Evolutionary conservation across 768 basidiomycete genomes (phyloP), one percentile per base, ranked within the genome.

Genomic region (Collybia sordida): DNA sequence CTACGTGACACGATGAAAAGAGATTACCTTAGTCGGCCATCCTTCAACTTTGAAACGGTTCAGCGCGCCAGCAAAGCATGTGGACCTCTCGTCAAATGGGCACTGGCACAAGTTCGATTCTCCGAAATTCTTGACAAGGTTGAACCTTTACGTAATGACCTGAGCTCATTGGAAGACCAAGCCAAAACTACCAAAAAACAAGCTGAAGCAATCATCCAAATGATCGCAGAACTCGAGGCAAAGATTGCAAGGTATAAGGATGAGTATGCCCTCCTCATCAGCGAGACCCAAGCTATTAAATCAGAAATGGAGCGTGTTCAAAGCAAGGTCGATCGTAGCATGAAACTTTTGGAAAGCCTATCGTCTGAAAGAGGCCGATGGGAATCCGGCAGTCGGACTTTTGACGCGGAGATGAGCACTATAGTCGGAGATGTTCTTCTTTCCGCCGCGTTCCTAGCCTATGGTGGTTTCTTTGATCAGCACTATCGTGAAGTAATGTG

Each of bases 51-150:
- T 63, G 97, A 98, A 66, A 89, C 80, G 4, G 94, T 98, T 34
- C 88, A 98, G 61, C 86, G 90, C 48, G 97, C 97, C 21, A 94
- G 91, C 69, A 91, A 87, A 73, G 97, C 97, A 23, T 98, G 96
- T 63, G 97, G 97, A 22, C 97, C 97, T 8, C 84, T 99, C 42
- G 95, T 96, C 56, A 97, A 98, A 70, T 98, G 97, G 97, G 96
- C 85, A 8, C 80, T 98, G 49, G 97, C 97, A 1, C 97, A 99
- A 73, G 93, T 98, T 42, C 83, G 84, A 24, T 99, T 93, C 76
- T 98, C 97, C 9, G 93, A 95, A 67, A 99, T 99, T 60, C 73
- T 99, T 36, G 95, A 99, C 74, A 91, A 86, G 68, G 93, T 98
- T 15, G 97, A 97, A 56, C 97, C 97, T 9, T 77, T 98, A 15